A percentile compares a stretch with the other conserved stretches of the same genome.
Conservation (phyloP, 495 filamentous ascomycete species). For the Daldinia concentrica region DNA sequence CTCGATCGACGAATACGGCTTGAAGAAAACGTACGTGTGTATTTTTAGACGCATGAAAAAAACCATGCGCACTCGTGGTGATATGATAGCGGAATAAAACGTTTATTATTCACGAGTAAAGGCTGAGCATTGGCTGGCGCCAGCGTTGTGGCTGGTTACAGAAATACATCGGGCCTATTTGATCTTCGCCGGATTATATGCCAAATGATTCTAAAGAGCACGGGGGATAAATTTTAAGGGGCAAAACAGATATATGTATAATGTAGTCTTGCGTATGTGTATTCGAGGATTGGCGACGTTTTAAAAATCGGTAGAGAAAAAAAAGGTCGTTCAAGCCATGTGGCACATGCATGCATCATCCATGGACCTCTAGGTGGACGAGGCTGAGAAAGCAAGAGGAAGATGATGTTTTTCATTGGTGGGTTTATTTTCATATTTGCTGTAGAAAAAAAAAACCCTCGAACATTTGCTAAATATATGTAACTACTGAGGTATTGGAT, state of each 20-base stretch:
- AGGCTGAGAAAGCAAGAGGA: slow-evolving; percentile 30
- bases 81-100: slow-evolving; percentile 8
- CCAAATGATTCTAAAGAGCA: neutral
- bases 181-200: slow-evolving; percentile 1
- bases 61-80: neutral
- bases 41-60: slow-evolving; percentile 12
- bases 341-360: slow-evolving; percentile 31
- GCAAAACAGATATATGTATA: slow-evolving; percentile 9
- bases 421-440: neutral
- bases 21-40: neutral
- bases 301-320: neutral
- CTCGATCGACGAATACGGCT: neutral
- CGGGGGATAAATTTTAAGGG: slow-evolving; percentile 3
- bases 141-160: slow-evolving; percentile 26
- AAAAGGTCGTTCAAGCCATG: slow-evolving; percentile 14
- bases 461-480: neutral
- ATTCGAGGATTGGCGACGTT: slow-evolving; percentile 4
- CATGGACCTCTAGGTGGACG: neutral
- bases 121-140: slow-evolving; percentile 42
- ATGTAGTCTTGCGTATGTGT: neutral
- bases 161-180: slow-evolving; percentile 28
- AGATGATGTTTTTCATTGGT: slow-evolving; percentile 23
- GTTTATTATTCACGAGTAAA: neutral
- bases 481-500: neutral
- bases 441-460: neutral